phyloP scores from a whole-genome alignment of 208 protist genomes.

The Wallacemonas collosoma region DNA sequence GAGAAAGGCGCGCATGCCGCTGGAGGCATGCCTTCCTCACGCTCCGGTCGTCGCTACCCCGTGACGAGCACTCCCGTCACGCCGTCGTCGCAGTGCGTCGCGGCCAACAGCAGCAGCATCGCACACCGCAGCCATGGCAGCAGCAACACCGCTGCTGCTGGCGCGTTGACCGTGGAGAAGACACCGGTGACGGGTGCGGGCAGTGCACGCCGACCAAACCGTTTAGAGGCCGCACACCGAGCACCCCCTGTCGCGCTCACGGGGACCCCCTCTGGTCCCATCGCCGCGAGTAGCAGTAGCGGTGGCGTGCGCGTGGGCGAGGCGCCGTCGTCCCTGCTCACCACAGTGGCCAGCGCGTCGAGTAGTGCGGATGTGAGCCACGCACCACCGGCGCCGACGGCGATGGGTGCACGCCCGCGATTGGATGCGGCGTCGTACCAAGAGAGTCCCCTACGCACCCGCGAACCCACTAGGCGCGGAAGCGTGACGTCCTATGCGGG shows the following conservation, averaged over 20 bases:
- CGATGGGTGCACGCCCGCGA: neutral
- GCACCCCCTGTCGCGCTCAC: neutral
- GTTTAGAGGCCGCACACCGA: neutral
- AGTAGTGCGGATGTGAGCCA: neutral
- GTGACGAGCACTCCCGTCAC: neutral
- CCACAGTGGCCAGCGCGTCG: neutral
- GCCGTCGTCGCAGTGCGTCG: neutral
- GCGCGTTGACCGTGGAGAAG: neutral
- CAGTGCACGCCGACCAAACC: neutral
- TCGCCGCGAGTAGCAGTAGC: neutral
- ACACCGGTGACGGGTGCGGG: neutral
- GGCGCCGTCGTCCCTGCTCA: neutral
- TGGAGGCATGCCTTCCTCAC: neutral
- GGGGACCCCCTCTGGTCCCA: neutral
- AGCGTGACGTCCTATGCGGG: neutral
- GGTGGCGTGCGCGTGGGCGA: neutral
- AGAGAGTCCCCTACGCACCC: conserved; percentile 1
- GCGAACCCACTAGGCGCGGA: neutral
- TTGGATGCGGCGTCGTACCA: conserved; percentile 2
- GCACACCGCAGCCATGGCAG: neutral
- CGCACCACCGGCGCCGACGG: neutral
- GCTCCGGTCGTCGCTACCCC: conserved; percentile 6
- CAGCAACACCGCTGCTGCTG: neutral
- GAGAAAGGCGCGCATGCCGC: neutral
- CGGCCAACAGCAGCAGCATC: neutral